Base-by-base conservation (phyloP, 441 rosid genomes). In the Isatis lusitanica region DNA sequence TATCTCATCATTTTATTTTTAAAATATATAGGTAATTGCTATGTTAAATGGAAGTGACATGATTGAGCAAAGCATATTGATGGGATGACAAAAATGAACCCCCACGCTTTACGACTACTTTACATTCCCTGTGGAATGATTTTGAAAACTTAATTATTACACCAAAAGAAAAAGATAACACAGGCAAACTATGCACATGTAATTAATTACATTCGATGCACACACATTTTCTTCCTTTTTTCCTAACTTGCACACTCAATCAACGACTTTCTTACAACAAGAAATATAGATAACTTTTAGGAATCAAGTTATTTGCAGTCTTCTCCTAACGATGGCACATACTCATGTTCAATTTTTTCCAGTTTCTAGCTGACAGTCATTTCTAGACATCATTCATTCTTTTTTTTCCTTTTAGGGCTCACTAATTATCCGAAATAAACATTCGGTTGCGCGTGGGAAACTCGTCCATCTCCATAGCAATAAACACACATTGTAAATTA, bases 101-200 rank as follows among this genome's bases (percentile, higher is more conserved):
- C 78, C 73, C 46, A 67, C 78, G 73, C 78, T 74, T 74, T 74
- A 74, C 78, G 78, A 74, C 78, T 74, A 74, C 78, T 67, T 74
- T 74, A 74, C 68, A 74, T 74, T 67, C 68, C 63, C 63, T 13
- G 66, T 74, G 68, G 68, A 74, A 74, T 74, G 47, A 59, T 74
- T 74, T 59, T 59, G 63, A 74, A 67, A 50, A 39, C 57, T 13
- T 60, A 59, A 74, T 67, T 30, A 74, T 74, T 74, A 59, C 78
- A 59, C 68, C 62, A n/a, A 66, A 74, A 67, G 78, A 59, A 74
- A 67, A 74, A 67, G 78, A 67, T 60, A 51, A 67, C 55, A 38
- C 62, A 30, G 44, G 31, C 59, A 68, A 74, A 64, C 35, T 59
- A 40, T 74, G 62, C 62, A 74, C 55, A 74, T 66, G 78, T 70